Percentiles rank a stretch among this genome's conserved stretches.
Conservation (phyloP, 1,284 basidiomycete genomes). For the Xanthoconium separans region DNA sequence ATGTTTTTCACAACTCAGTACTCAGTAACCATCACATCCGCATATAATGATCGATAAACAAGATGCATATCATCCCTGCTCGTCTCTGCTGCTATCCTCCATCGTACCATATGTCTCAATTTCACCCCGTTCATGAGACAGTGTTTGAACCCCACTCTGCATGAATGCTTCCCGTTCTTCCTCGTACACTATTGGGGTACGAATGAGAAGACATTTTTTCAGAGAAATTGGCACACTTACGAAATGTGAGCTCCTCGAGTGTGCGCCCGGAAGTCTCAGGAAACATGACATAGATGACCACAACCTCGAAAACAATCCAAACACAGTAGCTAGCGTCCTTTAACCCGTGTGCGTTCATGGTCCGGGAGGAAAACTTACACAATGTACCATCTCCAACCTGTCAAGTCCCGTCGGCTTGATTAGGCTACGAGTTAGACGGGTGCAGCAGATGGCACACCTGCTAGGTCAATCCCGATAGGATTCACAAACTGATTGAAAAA, state of each 20-base stretch:
- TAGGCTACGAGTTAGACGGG: background rate
- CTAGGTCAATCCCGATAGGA: conserved; percentile 15
- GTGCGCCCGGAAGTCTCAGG: conserved; percentile 54
- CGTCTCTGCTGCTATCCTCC: background rate
- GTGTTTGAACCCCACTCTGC: background rate
- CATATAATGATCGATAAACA: too few species aligned
- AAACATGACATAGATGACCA: conserved; percentile 52
- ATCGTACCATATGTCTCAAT: conserved; percentile 7
- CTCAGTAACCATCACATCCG: too few species aligned
- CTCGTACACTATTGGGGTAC: conserved; percentile 13
- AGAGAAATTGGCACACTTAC: conserved; percentile 36
- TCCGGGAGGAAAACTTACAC: conserved; percentile 2
- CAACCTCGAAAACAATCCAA: conserved; percentile 45
- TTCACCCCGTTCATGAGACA: background rate
- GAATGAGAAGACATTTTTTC: background rate
- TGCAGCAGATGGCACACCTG: background rate
- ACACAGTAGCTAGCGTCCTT: conserved; percentile 38
- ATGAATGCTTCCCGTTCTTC: conserved; percentile 8
- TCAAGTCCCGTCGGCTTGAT: background rate
- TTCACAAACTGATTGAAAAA: conserved; percentile 11
- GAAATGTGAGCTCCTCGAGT: conserved; percentile 59
- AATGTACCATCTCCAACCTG: conserved; percentile 21
- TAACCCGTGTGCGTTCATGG: background rate
- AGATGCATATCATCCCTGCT: background rate
- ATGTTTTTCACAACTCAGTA: too few species aligned